Conservation (phyloP, 1,139 yeast genomes). For the Meyerozyma guilliermondii region DNA sequence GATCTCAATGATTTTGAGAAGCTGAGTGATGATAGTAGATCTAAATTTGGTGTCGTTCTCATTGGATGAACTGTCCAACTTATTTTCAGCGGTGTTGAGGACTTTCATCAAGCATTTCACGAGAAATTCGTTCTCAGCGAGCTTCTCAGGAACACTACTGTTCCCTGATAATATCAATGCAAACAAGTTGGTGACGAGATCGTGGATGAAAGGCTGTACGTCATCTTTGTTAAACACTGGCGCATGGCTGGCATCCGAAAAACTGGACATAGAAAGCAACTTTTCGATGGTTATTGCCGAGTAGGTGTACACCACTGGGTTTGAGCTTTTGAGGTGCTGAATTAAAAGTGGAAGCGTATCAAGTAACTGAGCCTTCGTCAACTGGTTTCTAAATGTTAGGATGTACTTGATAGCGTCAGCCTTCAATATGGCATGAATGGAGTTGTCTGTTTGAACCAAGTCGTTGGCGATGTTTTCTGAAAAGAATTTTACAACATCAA, state of each 20-base stretch:
- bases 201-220: conserved; percentile 42
- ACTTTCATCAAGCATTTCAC: conserved; percentile 88
- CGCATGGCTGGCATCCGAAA: conserved; percentile 37
- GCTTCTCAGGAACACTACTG: conserved; percentile 66
- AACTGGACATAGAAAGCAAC: conserved; percentile 70
- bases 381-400: conserved; percentile 84
- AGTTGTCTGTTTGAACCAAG: conserved; percentile 41
- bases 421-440: conserved; percentile 65
- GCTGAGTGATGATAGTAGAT: conserved; percentile 53
- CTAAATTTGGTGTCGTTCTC: conserved; percentile 25
- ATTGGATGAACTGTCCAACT: conserved; percentile 18
- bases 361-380: conserved; percentile 76
- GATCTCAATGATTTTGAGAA: conserved; percentile 61
- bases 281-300: conserved; percentile 92
- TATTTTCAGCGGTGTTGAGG: conserved; percentile 67
- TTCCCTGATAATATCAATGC: conserved; percentile 44
- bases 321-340: conserved; percentile 52
- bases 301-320: conserved; percentile 87
- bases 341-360: conserved; percentile 81
- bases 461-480: conserved; percentile 77
- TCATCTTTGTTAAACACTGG: conserved; percentile 69
- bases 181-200: conserved; percentile 62
- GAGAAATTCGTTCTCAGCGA: conserved; percentile 91
- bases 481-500: conserved; percentile 86
- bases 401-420: conserved; percentile 93